Percentiles rank a stretch among this genome's conserved stretches.
Evolutionary conservation across 768 basidiomycete species (phyloP).

Genomic region (Rickenella mellea): DNA sequence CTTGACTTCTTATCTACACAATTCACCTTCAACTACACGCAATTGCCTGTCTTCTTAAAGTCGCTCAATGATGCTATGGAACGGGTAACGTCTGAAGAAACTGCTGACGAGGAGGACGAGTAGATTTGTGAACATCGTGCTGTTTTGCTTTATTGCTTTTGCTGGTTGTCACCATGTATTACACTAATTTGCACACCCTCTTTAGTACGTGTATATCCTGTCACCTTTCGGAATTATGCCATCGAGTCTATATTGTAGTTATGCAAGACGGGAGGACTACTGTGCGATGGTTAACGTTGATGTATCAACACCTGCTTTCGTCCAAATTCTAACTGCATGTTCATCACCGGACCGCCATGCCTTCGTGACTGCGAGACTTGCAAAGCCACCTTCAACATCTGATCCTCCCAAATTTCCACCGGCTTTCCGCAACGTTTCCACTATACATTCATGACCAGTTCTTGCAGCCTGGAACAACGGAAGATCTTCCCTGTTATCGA

Average conservation of each 20-base stretch:
- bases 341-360: constrained; percentile 32
- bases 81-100: constrained; percentile 24
- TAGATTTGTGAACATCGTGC: constrained; percentile 17
- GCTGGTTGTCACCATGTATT: neutral
- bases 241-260: too few relatives aligned
- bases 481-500: constrained; percentile 1
- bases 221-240: too few relatives aligned
- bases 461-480: constrained; percentile 52
- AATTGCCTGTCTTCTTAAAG: constrained; percentile 58
- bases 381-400: constrained; percentile 53
- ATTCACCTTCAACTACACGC: constrained; percentile 62
- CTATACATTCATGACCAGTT: constrained; percentile 52
- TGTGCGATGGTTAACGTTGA: neutral
- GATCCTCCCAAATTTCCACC: constrained; percentile 67
- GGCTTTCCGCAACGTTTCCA: constrained; percentile 56
- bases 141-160: constrained; percentile 1
- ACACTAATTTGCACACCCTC: too few relatives aligned
- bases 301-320: constrained; percentile 34
- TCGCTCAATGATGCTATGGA: constrained; percentile 47
- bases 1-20: constrained; percentile 52
- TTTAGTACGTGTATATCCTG: too few relatives aligned
- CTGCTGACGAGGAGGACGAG: constrained; percentile 19
- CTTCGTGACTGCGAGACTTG: constrained; percentile 32
- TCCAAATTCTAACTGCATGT: constrained; percentile 41
- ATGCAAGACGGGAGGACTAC: too few relatives aligned